These are phyloP conservation scores for Termitomyces bulborhizus DNA, from an alignment of 768 basidiomycete genomes.

Conservation along the genomic window DNA sequence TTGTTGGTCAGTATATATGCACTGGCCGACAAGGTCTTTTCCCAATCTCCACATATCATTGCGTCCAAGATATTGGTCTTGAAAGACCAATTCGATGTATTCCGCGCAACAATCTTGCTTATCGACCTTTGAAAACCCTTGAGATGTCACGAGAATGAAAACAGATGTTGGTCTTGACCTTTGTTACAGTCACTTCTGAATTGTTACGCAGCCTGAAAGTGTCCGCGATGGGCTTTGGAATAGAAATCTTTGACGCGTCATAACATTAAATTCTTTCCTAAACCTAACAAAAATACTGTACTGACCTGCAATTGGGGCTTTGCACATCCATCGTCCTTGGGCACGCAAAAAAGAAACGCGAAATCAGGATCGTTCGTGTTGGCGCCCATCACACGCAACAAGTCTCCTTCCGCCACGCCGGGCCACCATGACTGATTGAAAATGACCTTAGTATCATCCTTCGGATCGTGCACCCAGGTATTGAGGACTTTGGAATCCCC, in stretches of 20 bases:
- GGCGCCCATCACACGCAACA: conserved; percentile 48
- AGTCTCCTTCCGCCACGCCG: conserved; percentile 72
- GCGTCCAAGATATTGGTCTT: conserved; percentile 92
- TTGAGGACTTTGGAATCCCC: conserved; percentile 63
- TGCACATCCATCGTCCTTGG: conserved; percentile 51
- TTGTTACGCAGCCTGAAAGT: conserved; percentile 67
- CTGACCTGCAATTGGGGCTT: conserved; percentile 64
- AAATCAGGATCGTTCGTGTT: conserved; percentile 30
- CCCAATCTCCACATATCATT: conserved; percentile 96
- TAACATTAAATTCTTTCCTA: neutral
- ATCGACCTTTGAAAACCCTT: conserved; percentile 51
- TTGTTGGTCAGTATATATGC: conserved; percentile 80
- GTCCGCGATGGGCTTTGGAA: conserved; percentile 68
- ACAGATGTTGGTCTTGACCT: conserved; percentile 33
- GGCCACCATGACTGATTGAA: conserved; percentile 76
- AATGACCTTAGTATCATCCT: conserved; percentile 42
- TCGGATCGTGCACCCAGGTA: conserved; percentile 70
- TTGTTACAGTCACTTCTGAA: conserved; percentile 63
- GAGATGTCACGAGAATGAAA: conserved; percentile 4
- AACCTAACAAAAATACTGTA: neutral
- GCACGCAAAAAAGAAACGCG: conserved; percentile 61
- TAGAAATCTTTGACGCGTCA: conserved; percentile 50
- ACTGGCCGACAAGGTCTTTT: conserved; percentile 74
- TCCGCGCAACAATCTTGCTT: conserved; percentile 57
- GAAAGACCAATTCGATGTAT: conserved; percentile 86